Evolutionary conservation across 345 rosid species (phyloP).

Genomic region (Eucalyptus sp.): DNA sequence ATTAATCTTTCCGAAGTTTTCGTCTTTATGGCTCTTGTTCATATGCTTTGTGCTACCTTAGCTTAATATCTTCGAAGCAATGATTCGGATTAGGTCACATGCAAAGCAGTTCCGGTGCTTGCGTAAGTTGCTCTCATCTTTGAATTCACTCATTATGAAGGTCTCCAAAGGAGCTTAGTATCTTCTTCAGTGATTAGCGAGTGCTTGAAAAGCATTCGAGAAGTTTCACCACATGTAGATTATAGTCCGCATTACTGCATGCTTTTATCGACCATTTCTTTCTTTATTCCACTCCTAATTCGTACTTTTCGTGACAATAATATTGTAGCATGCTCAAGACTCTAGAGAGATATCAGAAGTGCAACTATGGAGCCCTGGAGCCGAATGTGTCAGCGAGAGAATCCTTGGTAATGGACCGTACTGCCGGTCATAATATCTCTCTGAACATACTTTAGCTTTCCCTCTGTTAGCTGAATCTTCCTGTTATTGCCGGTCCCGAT

Average conservation of each 20-base stretch:
- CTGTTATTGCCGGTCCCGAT: not conserved
- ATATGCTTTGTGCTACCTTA: not conserved
- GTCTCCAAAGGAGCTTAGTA: not conserved
- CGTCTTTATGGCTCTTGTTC: not conserved
- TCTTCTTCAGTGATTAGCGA: not conserved
- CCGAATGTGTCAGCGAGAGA: slow-evolving; percentile 73
- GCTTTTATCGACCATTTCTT: not conserved
- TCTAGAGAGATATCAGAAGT: slow-evolving; percentile 94
- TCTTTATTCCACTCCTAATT: not conserved
- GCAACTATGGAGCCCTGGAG: slow-evolving; percentile 88
- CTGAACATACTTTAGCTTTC: not conserved
- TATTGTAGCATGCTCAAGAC: slow-evolving; percentile 68
- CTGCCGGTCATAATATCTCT: not conserved
- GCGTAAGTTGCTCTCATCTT: not conserved
- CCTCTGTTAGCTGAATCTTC: not conserved
- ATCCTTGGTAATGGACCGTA: slow-evolving; percentile 46
- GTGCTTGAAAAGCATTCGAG: not conserved
- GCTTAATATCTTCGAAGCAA: not conserved
- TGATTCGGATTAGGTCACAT: not conserved
- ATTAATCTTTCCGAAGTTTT: not conserved
- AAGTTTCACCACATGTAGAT: not conserved
- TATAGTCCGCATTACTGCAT: not conserved
- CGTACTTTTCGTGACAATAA: not conserved
- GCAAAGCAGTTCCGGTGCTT: not conserved
- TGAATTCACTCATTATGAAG: not conserved